Base-by-base conservation (phyloP, 768 basidiomycete species). In the Dacryopinax spathularia region DNA sequence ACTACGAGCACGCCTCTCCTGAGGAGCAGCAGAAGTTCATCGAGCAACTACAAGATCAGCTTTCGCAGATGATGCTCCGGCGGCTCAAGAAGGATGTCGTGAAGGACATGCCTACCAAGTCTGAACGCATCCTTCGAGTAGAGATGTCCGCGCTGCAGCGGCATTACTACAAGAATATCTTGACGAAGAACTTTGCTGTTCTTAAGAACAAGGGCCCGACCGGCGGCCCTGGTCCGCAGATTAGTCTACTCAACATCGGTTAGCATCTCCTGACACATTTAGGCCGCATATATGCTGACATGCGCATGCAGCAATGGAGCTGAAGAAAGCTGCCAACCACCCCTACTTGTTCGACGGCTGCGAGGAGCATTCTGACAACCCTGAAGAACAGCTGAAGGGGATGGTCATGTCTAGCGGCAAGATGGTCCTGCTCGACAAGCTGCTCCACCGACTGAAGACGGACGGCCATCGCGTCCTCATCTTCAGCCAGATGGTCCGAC, bases 401-500 rank as follows among this genome's bases (percentile, higher is more conserved):
- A 81, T 99, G 20, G 91, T 98, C 66, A 96, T 96, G 91, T 95
- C 88, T 75, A 93, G 91, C 65, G 96, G 96, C 34, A 99, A 99
- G 78, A 86, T 99, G 88, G 94, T 98, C 60, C 78, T 99, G 33
- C 85, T 99, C 62, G 96, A 99, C 78, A 99, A 99, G 74, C 83
- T 99, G 16, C 84, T 98, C n/a, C 82, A 80, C 25, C 85, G 91
- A 18, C 82, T 98, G 60, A 88, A 88, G 69, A 85, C 83, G 68
- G 95, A 98, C 72, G 89, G 90, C 2, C 96, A 98, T 70, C 89
- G 96, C 60, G 96, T 99, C 29, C 81, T 99, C 69, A 98, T 99
- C 69, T 99, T 99, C 80, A 96, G 93, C 70, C 92, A 97, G 75
- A 99, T 99, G 96, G 94, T 98, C 65, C 85, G 96, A 65, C 91